A percentile compares a stretch with the other conserved stretches of the same genome.
Conservation (phyloP, 441 rosid genomes). For the Mallotus japonicus region DNA sequence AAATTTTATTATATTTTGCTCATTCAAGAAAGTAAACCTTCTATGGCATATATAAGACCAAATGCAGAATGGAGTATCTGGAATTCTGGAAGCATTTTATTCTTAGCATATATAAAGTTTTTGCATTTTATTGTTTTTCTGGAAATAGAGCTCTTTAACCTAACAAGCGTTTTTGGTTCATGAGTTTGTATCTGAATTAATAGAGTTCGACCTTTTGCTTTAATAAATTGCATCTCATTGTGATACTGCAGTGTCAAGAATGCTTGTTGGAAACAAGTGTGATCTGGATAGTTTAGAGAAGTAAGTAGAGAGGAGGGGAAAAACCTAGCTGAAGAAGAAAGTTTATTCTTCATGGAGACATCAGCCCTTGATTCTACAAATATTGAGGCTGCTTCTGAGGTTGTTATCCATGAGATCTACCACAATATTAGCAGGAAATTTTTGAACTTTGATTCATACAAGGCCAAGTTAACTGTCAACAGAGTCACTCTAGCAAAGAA, state of each 20-base stretch:
- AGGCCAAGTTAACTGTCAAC: slow-evolving; percentile 66
- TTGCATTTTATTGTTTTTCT: too few relatives aligned
- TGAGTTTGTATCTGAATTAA: too few relatives aligned
- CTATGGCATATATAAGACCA: too few relatives aligned
- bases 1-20: too few relatives aligned
- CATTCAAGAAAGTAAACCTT: too few relatives aligned
- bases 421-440: slow-evolving; percentile 67
- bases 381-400: slow-evolving; percentile 82
- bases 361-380: slow-evolving; percentile 83
- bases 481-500: slow-evolving; percentile 64
- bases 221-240: slow-evolving; percentile 61
- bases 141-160: too few relatives aligned
- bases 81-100: too few relatives aligned
- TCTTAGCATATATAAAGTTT: too few relatives aligned
- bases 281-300: slow-evolving; percentile 75
- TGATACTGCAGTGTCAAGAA: slow-evolving; percentile 63
- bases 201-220: not conserved
- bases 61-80: too few relatives aligned
- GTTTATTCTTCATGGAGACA: slow-evolving; percentile 85
- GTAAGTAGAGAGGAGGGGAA: slow-evolving; percentile 73
- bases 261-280: slow-evolving; percentile 94
- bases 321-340: slow-evolving; percentile 74
- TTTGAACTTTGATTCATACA: slow-evolving; percentile 80
- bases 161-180: too few relatives aligned
- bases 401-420: slow-evolving; percentile 78